Conservation (phyloP, 768 basidiomycete genomes). For the Kockovaella imperatae region DNA sequence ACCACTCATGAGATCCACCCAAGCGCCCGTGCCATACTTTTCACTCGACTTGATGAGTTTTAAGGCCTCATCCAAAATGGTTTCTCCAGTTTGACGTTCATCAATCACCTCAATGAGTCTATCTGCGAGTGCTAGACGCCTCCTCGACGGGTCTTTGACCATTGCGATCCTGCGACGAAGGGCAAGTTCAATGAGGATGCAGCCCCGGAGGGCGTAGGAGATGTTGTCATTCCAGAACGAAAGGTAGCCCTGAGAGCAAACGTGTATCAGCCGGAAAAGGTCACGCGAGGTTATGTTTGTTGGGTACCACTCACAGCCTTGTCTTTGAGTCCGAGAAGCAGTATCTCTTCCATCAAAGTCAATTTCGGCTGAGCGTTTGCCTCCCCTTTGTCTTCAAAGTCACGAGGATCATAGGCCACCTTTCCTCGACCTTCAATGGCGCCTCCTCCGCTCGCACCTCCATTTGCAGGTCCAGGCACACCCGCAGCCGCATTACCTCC, state of each 20-base stretch:
- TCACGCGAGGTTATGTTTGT: not conserved
- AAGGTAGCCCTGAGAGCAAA: constrained; percentile 63
- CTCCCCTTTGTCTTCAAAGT: constrained; percentile 55
- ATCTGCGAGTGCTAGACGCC: constrained; percentile 67
- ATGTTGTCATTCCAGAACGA: constrained; percentile 99
- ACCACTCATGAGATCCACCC: constrained; percentile 95
- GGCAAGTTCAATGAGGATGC: constrained; percentile 93
- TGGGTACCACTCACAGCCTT: constrained; percentile 60
- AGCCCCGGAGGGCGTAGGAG: constrained; percentile 95
- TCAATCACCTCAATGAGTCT: constrained; percentile 85
- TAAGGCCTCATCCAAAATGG: constrained; percentile 87
- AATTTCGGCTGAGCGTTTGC: constrained; percentile 64
- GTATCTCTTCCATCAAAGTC: constrained; percentile 94
- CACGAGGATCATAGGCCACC: constrained; percentile 88
- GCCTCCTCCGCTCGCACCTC: constrained; percentile 30
- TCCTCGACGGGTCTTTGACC: constrained; percentile 70
- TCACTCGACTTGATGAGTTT: constrained; percentile 83
- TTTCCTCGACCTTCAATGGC: constrained; percentile 79
- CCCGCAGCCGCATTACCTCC: constrained; percentile 8
- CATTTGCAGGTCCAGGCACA: constrained; percentile 49
- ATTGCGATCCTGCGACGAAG: constrained; percentile 89
- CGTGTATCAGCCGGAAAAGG: constrained; percentile 2
- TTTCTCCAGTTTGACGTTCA: constrained; percentile 87
- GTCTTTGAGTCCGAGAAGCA: constrained; percentile 89
- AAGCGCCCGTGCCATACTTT: constrained; percentile 74